Base-by-base conservation (phyloP, 345 rosid species). In the Gossypium bickii region DNA sequence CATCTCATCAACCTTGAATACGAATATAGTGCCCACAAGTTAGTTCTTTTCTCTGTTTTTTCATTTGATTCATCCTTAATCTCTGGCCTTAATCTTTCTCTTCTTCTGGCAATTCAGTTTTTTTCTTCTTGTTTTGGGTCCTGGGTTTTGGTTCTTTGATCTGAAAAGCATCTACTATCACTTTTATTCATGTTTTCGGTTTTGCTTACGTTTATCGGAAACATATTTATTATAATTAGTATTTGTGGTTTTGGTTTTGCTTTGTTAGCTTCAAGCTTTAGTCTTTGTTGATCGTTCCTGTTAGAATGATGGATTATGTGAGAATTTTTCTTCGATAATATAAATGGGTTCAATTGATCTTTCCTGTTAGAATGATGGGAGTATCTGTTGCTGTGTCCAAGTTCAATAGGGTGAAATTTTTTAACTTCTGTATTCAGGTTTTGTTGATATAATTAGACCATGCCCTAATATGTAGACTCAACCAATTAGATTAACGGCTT, bases 11-110 rank as follows among this genome's bases (percentile, higher is more conserved):
- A 82, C 77, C 73, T 93, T 78, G 98, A 94, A 81, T 78, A 82
- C 56, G 88, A 91, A 70, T 83, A 81, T 86, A 91, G 98, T 73
- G 98, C 98, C 78, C 98, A 94, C 86, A 94, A 94, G 98, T 94
- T 71, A 29, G 88, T 34, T 60, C 64, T 70, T 74, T 72, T 34
- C 17, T 18, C 2, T 5, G 3, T 24, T 52, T 74, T n/a, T 57
- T 29, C 22, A 51, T 63, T 47, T 13, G 22, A 27, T 74, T 72
- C 20, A 78, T 20, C 45, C 41, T 3, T 7, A 15, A 61, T 6
- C 13, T 43, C 67, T 38, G 67, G 3, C 7, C 44, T 27, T 62
- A 7, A 62, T 34, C 45, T 63, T 60, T 34, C 47, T 63, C 20
- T 17, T 20, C 22, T 38, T 34, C 13, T 63, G n/a, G 22, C 67